Conservation (phyloP, 129 eudicot genomes). For the Saussurea involucrata region DNA sequence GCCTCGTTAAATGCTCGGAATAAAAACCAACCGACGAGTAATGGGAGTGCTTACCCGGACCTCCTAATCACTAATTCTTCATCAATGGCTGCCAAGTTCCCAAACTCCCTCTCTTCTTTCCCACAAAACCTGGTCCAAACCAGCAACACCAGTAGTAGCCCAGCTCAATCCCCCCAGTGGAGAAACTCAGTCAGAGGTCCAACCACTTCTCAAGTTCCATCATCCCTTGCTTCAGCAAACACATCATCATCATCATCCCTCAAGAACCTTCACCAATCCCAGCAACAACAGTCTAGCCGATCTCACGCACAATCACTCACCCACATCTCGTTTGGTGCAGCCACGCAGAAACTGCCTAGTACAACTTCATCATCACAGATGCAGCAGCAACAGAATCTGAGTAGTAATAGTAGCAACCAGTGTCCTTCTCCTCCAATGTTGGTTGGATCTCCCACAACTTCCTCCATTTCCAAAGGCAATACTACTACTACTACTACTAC, state of each 20-base stretch:
- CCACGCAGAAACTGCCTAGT: slow-evolving; percentile 46
- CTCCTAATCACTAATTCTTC: slow-evolving; percentile 55
- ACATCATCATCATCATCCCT: slow-evolving; percentile 32
- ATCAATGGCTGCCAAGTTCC: slow-evolving; percentile 51
- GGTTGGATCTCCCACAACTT: slow-evolving; percentile 85
- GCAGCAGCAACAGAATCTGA: slow-evolving; percentile 37
- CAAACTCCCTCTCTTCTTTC: slow-evolving; percentile 47
- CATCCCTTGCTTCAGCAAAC: slow-evolving; percentile 41
- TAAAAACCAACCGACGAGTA: slow-evolving; percentile 56
- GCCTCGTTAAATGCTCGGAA: slow-evolving; percentile 29
- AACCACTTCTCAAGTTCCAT: slow-evolving; percentile 55
- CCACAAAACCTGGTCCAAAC: slow-evolving; percentile 56
- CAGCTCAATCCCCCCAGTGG: slow-evolving; percentile 86
- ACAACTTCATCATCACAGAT: slow-evolving; percentile 35
- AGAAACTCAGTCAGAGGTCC: slow-evolving; percentile 55
- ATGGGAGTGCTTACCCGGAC: slow-evolving; percentile 52
- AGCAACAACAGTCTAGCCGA: slow-evolving; percentile 52
- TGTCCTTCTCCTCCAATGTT: slow-evolving; percentile 64
- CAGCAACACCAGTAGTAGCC: slow-evolving; percentile 38
- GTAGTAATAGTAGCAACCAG: slow-evolving; percentile 43
- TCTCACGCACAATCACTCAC: slow-evolving; percentile 64
- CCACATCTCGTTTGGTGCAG: slow-evolving; percentile 74
- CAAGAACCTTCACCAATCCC: slow-evolving; percentile 48
- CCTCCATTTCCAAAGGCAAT: slow-evolving; percentile 71
- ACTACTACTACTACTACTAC: not conserved